Base-by-base conservation (phyloP, 2,329 filamentous ascomycete genomes). In the Atkinsonella texensis region DNA sequence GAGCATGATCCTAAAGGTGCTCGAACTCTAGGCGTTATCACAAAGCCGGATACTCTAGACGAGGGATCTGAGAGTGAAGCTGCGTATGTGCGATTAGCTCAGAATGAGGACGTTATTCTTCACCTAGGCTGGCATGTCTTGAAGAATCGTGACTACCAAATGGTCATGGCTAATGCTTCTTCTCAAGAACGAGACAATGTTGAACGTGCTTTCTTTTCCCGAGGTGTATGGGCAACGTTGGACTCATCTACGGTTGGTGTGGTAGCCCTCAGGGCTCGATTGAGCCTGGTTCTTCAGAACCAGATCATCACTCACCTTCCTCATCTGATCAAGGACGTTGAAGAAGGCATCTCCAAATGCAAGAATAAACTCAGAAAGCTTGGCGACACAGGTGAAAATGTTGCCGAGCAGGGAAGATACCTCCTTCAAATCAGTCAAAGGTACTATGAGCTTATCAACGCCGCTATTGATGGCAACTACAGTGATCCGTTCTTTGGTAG, bases 1-100 rank as follows among this genome's bases (percentile, higher is more conserved):
- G 35, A 55, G 44, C 31, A 53, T n/a, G 60, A 62, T 31, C 53
- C 59, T 0, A n/a, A 53, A 0, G 63, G 68, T 2, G 20, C 31
- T 3, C 72, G 76, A 6, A 80, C 77, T 0, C 59, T 80, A 1
- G 76, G 77, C 12, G 69, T 81, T 53, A 74, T 81, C 56, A 81
- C 79, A 0, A 80, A 81, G 59, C 75, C 76, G 0, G 76, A 81
- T 54, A 62, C 57, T 2, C 33, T 57, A n/a, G 50, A 50, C 42
- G 49, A 46, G 9, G 57, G 56, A 12, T 73, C 72, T 0, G 68
- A 64, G 0, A 68, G 64, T 31, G 71, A 77, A 54, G 48, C 49
- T 0, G 50, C 61, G 7, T 77, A 68, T 46, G 43, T 73, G 1
- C 60, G 63, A 0, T 65, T 77, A 0, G 74, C 72, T 0, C 61